These are phyloP conservation scores for Elongisporangium prolatum DNA, from an alignment of 352 stramenopile species.

Conservation along the genomic window DNA sequence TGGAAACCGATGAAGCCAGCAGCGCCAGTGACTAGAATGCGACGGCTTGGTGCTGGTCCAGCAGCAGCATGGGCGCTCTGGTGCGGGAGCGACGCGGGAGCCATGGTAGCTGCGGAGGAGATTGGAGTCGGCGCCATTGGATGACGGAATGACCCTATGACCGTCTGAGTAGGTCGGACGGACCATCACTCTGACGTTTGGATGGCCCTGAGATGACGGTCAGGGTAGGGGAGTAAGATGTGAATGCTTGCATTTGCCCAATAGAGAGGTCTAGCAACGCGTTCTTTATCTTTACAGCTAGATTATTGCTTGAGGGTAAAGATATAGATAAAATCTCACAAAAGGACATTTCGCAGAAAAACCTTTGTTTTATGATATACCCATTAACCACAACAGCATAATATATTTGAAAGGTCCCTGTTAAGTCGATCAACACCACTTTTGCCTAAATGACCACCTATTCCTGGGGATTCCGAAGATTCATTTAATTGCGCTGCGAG, in stretches of 20 bases:
- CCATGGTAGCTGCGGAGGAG: constrained; percentile 16
- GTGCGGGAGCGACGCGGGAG: constrained; percentile 23
- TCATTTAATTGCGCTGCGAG: too few species aligned
- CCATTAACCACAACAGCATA: too few species aligned
- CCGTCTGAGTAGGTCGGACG: neutral
- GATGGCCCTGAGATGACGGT: neutral
- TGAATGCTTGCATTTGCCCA: neutral
- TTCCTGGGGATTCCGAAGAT: too few species aligned
- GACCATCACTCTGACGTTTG: neutral
- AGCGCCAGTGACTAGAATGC: constrained; percentile 88
- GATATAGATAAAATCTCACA: too few species aligned
- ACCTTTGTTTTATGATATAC: too few species aligned
- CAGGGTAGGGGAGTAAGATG: neutral
- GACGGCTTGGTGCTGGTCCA: constrained; percentile 9
- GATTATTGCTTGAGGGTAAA: too few species aligned
- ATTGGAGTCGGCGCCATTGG: neutral
- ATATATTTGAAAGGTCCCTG: too few species aligned
- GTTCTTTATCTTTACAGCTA: too few species aligned
- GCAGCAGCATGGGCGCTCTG: constrained; percentile 1
- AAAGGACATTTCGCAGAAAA: too few species aligned
- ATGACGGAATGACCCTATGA: neutral
- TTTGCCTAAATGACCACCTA: too few species aligned
- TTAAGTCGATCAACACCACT: too few species aligned
- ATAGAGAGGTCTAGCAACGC: too few species aligned
- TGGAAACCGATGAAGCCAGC: constrained; percentile 97